Conservation (phyloP, 345 rosid genomes). For the Microthlaspi erraticum region DNA sequence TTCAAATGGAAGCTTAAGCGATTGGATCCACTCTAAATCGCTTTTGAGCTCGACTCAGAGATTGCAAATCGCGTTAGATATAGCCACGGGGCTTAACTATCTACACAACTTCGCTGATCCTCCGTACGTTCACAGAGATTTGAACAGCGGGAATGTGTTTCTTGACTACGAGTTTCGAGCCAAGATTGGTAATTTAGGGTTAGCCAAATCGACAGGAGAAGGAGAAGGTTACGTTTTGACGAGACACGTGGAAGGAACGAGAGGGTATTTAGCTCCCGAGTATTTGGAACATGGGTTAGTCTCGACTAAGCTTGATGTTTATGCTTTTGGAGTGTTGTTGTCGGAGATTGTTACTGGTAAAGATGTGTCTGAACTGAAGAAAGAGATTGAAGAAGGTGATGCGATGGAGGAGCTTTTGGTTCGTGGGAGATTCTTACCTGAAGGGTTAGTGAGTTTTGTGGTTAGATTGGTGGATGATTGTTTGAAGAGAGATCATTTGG, state of each 20-base stretch:
- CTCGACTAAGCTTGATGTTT: slow-evolving; percentile 80
- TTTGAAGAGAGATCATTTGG: slow-evolving; percentile 57
- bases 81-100: slow-evolving; percentile 78
- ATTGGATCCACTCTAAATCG: slow-evolving; percentile 61
- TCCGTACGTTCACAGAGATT: slow-evolving; percentile 65
- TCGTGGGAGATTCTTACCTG: slow-evolving; percentile 52
- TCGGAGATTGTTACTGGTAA: slow-evolving; percentile 71
- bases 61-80: slow-evolving; percentile 65
- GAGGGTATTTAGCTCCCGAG: slow-evolving; percentile 88
- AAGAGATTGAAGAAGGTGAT: slow-evolving; percentile 40
- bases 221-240: slow-evolving; percentile 71
- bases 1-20: slow-evolving; percentile 66
- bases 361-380: slow-evolving; percentile 52
- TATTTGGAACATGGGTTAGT: slow-evolving; percentile 78
- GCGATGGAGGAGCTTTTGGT: slow-evolving; percentile 49
- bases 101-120: slow-evolving; percentile 58
- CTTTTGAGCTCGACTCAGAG: slow-evolving; percentile 64
- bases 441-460: slow-evolving; percentile 49
- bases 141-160: slow-evolving; percentile 72
- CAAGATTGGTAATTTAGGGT: slow-evolving; percentile 78
- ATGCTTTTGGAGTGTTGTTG: slow-evolving; percentile 76
- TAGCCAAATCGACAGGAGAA: slow-evolving; percentile 57
- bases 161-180: slow-evolving; percentile 81
- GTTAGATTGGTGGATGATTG: slow-evolving; percentile 59
- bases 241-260: slow-evolving; percentile 79